Conservation (phyloP, 257 asterid species). For the Salvia rosmarinus region DNA sequence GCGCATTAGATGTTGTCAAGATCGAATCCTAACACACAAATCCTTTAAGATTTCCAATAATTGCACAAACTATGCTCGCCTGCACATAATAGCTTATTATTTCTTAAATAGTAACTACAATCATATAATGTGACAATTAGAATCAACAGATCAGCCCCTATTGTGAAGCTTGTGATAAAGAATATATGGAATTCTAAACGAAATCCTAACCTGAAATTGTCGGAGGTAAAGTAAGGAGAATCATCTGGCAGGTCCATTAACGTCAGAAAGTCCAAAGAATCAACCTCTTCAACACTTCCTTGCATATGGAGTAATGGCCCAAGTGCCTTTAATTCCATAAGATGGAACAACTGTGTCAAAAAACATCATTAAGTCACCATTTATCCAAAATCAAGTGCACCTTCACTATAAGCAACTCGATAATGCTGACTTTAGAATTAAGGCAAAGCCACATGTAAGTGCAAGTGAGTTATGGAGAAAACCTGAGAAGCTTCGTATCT, state of each 20-base stretch:
- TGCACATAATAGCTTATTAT: no score
- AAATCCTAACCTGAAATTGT: slow-evolving; percentile 60
- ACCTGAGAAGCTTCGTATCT: slow-evolving; percentile 63
- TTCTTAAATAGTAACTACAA: no score
- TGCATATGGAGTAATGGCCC: slow-evolving; percentile 63
- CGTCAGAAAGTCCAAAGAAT: slow-evolving; percentile 58
- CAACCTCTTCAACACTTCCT: slow-evolving; percentile 52
- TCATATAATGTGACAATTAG: no score
- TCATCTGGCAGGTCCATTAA: slow-evolving; percentile 77
- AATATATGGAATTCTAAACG: slow-evolving; percentile 9
- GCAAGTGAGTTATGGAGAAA: slow-evolving; percentile 25
- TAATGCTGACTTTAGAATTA: not conserved
- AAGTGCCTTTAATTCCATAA: slow-evolving; percentile 73
- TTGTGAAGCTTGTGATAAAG: not conserved
- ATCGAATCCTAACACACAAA: no score
- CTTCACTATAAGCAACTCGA: slow-evolving; percentile 6
- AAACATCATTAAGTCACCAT: slow-evolving; percentile 8
- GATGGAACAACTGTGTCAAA: slow-evolving; percentile 63
- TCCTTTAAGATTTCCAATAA: no score
- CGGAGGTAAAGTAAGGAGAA: slow-evolving; percentile 70
- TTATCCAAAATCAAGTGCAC: not conserved
- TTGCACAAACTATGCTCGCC: no score
- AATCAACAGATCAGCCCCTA: not conserved
- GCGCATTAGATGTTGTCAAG: no score
- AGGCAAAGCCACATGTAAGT: slow-evolving; percentile 6